Evolutionary conservation across 1,284 basidiomycete genomes (phyloP), one percentile per base, ranked within the genome.

Genomic region (Rhodotorula sp.): DNA sequence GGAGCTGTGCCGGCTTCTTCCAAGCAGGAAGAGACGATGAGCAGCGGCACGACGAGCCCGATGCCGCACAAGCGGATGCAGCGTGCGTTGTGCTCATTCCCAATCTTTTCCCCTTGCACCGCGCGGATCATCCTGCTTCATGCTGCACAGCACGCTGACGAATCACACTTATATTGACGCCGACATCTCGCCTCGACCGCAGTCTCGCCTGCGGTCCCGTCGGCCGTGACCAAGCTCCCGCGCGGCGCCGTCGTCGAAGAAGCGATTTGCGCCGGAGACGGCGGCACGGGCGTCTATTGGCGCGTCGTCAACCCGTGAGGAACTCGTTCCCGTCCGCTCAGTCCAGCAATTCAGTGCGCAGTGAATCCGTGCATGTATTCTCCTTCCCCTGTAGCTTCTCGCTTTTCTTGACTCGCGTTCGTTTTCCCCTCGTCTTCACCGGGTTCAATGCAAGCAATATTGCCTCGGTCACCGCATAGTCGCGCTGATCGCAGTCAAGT

Each of bases 21-120:
- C 4, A n/a, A 46, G 39, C 43, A 29, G 5, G 63, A 64, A 43
- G 29, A 29, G 39, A 47, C 52, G 16, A 20, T 64, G 26, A 64
- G 51, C 39, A 64, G 63, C 54, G 63, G 63, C 2, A 64, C 63
- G 63, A 60, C 65, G 78, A 80, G 68, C 74, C 82, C 81, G 0
- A 83, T 83, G 81, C 81, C 83, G 26, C 81, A 83, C 66, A 80
- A 81, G 6, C 78, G 84, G 31, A 72, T 85, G 21, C 83, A 84
- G 74, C 78, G 84, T 66, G 77, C 78, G 72, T 79, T 80, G 23
- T 85, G 85, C 57, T 87, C 5, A 10, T 48, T 34, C 34, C 5
- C 34, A 34, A 34, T 34, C 34, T 5, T 34, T 8, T 34, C 8
- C 34, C 34, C 34, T n/a, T 26, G 7, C 20, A 18, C 16, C 29